These are phyloP conservation scores for Beauveria sp. DNA, from an alignment of 2,329 filamentous ascomycete genomes.

Conservation along the genomic window DNA sequence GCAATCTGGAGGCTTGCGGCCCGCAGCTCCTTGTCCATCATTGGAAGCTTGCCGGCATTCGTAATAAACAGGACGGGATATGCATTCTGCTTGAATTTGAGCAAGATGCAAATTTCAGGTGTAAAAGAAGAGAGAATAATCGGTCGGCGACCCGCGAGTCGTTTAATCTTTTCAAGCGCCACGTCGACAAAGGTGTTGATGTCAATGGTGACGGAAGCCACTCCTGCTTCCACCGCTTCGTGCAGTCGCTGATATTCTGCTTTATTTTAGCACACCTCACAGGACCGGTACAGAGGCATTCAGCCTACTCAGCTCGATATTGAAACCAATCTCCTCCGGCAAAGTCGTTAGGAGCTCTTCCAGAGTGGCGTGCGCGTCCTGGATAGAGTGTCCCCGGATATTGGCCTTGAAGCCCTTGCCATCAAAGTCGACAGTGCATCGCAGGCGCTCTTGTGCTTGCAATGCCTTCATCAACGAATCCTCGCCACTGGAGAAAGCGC, in stretches of 20 bases:
- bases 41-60: slow-evolving; percentile 22
- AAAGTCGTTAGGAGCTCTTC: slow-evolving; percentile 28
- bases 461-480: slow-evolving; percentile 16
- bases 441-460: slow-evolving; percentile 24
- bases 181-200: slow-evolving; percentile 32
- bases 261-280: neutral
- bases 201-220: slow-evolving; percentile 28
- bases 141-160: slow-evolving; percentile 17
- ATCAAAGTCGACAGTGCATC: slow-evolving; percentile 30
- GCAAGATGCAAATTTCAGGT: slow-evolving; percentile 26
- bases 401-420: slow-evolving; percentile 32
- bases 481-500: slow-evolving; percentile 17
- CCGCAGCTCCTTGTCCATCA: slow-evolving; percentile 24
- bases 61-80: slow-evolving; percentile 28
- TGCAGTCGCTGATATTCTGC: slow-evolving; percentile 32
- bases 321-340: slow-evolving; percentile 27
- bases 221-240: slow-evolving; percentile 26
- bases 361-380: slow-evolving; percentile 29
- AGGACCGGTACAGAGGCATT: neutral
- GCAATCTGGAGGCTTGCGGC: slow-evolving; percentile 29
- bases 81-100: slow-evolving; percentile 23
- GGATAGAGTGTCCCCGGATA: slow-evolving; percentile 30
- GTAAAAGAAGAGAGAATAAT: slow-evolving; percentile 30
- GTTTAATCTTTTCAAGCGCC: slow-evolving; percentile 23
- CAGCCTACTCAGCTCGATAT: slow-evolving; percentile 31